Evolutionary conservation across 2,329 filamentous ascomycete genomes (phyloP), one percentile per base, ranked within the genome.

Genomic region (Ophiostoma piceae): DNA sequence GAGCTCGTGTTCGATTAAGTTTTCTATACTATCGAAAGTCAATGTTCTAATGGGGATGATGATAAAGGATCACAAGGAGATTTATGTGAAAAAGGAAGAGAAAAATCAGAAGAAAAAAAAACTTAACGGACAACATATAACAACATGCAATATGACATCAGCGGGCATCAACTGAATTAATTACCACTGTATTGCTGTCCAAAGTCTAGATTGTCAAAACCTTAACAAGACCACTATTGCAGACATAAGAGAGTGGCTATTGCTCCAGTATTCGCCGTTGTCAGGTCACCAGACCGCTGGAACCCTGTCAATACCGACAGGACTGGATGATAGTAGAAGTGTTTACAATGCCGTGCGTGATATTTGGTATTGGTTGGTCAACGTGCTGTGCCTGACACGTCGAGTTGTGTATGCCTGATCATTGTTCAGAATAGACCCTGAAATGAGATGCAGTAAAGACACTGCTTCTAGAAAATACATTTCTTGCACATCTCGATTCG

Each of bases 71-170:
- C 8, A 8, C 35, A 19, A 43, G 12, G 16, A 43, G 5, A 3
- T 43, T 35, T 12, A 37, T 12, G 39, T 41, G 12, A 8, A 16
- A 47, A n/a, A n/a, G 1, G 14, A 19, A 47, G 16, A 47, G 41
- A 47, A 19, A 47, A 43, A 4, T 14, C 1, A 43, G 41, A 43
- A 14, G 5, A 19, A 47, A 14, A 19, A 5, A 5, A 19, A 47
- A 1, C 14, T n/a, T 47, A n/a, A 47, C 43, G 19, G 43, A 47
- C 4, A 47, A 19, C 43, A 47, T 47, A n/a, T 14, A n/a, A 5
- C 43, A 29, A 64, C 60, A 57, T n/a, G 51, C 51, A 57, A 57
- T 26, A 57, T 57, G 51, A 57, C 51, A 57, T 57, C 51, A 57
- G 51, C 26, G n/a, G 19, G 51, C n/a, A 57, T 41, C 35, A 35